Evolutionary conservation across 2,329 filamentous ascomycete species (phyloP).

Genomic region (Penicillium digitatum): DNA sequence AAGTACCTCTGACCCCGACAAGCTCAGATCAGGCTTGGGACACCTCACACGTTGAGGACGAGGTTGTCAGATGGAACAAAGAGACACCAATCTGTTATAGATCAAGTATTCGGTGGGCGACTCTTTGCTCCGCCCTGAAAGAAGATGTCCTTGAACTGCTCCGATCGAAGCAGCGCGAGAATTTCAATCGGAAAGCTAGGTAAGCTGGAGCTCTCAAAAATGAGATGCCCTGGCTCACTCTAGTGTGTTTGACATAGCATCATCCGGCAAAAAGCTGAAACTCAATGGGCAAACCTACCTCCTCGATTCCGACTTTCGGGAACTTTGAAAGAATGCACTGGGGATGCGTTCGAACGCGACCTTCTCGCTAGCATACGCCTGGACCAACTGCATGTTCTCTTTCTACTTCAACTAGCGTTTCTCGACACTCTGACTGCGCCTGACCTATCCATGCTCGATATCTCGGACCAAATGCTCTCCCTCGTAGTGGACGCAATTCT

Average conservation of each 20-base stretch:
- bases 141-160: conserved; percentile 27
- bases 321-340: conserved; percentile 19
- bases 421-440: conserved; percentile 24
- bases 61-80: not conserved
- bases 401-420: conserved; percentile 22
- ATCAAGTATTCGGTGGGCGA: conserved; percentile 27
- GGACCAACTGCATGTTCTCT: conserved; percentile 27
- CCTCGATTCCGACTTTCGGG: conserved; percentile 19
- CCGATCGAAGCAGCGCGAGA: conserved; percentile 21
- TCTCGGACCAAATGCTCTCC: conserved; percentile 27
- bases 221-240: not conserved
- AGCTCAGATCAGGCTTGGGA: not conserved
- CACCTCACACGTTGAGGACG: conserved; percentile 10
- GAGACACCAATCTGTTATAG: conserved; percentile 17
- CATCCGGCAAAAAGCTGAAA: conserved; percentile 21
- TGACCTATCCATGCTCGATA: conserved; percentile 23
- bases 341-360: conserved; percentile 25
- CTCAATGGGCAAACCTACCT: conserved; percentile 23
- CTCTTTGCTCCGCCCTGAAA: conserved; percentile 26
- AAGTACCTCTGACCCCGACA: conserved; percentile 22
- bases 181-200: conserved; percentile 16
- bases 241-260: conserved; percentile 17
- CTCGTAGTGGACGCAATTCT: conserved; percentile 26
- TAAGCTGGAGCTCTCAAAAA: not conserved
- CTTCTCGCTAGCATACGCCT: conserved; percentile 25